Evolutionary conservation across 2,329 filamentous ascomycete genomes (phyloP), one percentile per base, ranked within the genome.

Genomic region (Pseudopithomyces chartarum): DNA sequence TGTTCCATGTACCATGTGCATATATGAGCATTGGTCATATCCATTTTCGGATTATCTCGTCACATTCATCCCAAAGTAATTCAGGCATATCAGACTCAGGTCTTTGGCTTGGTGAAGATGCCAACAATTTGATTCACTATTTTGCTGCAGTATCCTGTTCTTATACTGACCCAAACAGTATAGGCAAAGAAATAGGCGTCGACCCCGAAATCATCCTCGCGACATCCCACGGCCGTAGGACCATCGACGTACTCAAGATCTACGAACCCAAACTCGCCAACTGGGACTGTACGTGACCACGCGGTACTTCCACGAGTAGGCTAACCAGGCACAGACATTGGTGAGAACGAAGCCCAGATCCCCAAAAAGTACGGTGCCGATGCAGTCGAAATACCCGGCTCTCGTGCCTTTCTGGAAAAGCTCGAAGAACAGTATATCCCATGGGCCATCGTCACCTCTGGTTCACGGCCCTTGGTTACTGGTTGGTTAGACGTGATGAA

Each of bases 211-310:
- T 89, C 44, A 98, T 99, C 67, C 84, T 98, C 23, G 85, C 91
- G 68, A 96, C 92, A 10, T 97, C 92, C 5, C 95, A 99, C 77
- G 95, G 95, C 59, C 87, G 94, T 57, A 83, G 95, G 56, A 92
- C 88, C 64, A 97, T 98, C 69, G 95, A 99, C 68, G 87, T 90
- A 2, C 82, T 99, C 56, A 85, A 85, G 73, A 80, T 93, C 26
- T 85, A 97, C 56, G 88, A 91, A 60, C 90, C 92, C 15, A 87
- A 90, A 65, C 91, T 92, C 73, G 95, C 95, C 40, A 97, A 89
- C 67, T 94, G 90, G 92, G 92, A 97, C 62, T 97, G 92, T 96
- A 79, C 79, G 90, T 85, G 32, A 44, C 39, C 48, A 22, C 46
- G 50, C 42, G 48, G 44, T 44, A 42, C 20, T 19, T 54, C 33